These are phyloP conservation scores for Gossypium gossypioides DNA, from an alignment of 441 rosid species.

Conservation along the genomic window DNA sequence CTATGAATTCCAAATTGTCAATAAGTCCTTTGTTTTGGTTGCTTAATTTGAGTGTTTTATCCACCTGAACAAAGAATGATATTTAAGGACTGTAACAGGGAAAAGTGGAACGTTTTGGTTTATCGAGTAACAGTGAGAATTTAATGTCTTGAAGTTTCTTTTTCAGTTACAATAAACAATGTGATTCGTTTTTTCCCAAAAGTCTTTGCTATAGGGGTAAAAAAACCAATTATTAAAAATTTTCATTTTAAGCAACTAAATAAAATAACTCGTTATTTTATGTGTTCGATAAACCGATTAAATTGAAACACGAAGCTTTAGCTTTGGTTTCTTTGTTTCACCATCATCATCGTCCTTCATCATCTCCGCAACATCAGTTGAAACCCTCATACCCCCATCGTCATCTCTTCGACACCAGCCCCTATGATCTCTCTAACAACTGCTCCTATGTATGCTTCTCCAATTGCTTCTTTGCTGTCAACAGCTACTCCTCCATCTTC, in stretches of 20 bases:
- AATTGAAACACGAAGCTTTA: too few relatives aligned
- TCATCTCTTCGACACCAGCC: slow-evolving; percentile 23
- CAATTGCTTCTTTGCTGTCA: slow-evolving; percentile 22
- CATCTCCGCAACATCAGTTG: too few relatives aligned
- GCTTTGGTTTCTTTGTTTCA: too few relatives aligned
- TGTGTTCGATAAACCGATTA: too few relatives aligned
- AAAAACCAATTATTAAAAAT: too few relatives aligned
- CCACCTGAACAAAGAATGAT: not conserved
- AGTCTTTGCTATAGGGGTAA: not conserved
- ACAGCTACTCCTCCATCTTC: slow-evolving; percentile 26
- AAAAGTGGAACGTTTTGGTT: not conserved
- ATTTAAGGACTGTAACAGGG: not conserved
- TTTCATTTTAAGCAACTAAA: too few relatives aligned
- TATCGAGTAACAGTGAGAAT: not conserved
- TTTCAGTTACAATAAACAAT: not conserved
- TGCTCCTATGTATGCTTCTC: slow-evolving; percentile 11
- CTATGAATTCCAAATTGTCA: not conserved
- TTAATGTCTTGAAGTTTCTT: not conserved
- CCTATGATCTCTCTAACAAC: slow-evolving; percentile 25
- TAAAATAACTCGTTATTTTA: too few relatives aligned
- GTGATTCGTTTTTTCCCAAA: not conserved
- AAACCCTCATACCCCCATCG: not conserved
- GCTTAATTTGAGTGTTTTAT: not conserved
- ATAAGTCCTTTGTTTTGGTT: not conserved
- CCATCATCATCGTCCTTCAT: too few relatives aligned